phyloP scores from a whole-genome alignment of 2,329 filamentous ascomycete genomes.

The Nemania bipapillata region DNA sequence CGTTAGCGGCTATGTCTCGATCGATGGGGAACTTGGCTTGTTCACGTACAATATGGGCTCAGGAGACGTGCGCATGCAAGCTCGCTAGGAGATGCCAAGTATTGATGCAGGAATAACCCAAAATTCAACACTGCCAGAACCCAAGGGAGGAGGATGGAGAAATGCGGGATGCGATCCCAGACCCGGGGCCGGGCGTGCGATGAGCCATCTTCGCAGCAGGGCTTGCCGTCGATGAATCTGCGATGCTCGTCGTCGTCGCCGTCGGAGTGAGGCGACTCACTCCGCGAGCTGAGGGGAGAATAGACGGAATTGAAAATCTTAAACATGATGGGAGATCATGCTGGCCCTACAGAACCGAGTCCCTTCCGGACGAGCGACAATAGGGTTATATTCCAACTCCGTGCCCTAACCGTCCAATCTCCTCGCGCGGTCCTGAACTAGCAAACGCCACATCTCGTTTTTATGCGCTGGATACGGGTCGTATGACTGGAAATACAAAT shows the following conservation, averaged over 20 bases:
- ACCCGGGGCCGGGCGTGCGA: neutral
- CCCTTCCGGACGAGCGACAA: neutral
- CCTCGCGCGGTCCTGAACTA: neutral
- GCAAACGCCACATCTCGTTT: neutral
- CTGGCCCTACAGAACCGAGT: neutral
- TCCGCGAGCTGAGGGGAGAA: conserved; percentile 9
- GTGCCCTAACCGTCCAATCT: neutral
- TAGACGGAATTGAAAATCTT: conserved; percentile 12
- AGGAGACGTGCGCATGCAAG: conserved; percentile 15
- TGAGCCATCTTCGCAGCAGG: neutral
- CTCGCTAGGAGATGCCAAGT: conserved; percentile 1
- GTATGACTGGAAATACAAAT: conserved; percentile 16
- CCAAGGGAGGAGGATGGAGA: conserved; percentile 11
- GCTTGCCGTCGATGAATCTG: conserved; percentile 11
- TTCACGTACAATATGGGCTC: conserved; percentile 18
- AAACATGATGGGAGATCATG: conserved; percentile 20
- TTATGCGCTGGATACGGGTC: neutral
- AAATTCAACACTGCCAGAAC: conserved; percentile 10
- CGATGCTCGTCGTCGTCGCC: conserved; percentile 18
- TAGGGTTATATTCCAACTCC: conserved; percentile 1
- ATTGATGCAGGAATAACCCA: conserved; percentile 14
- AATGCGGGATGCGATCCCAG: neutral
- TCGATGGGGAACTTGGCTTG: neutral
- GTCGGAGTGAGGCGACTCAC: conserved; percentile 9
- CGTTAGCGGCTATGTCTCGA: neutral